A percentile compares a stretch with the other conserved stretches of the same genome.
Conservation (phyloP, 148 eudicot genomes). For the Persicaria tinctoria region DNA sequence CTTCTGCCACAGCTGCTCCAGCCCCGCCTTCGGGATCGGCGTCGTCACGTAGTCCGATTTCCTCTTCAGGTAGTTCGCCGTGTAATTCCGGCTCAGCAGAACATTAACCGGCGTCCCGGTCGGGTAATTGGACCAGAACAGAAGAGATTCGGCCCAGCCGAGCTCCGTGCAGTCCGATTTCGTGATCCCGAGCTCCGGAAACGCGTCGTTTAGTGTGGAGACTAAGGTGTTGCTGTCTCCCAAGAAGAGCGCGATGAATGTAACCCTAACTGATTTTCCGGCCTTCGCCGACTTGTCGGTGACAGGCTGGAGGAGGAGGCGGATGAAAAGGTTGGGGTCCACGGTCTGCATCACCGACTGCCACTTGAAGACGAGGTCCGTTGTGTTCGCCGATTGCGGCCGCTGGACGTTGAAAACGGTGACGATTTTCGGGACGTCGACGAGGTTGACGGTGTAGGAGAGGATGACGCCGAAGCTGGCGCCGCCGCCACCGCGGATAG, state of each 20-base stretch:
- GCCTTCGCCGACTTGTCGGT: conserved; percentile 12
- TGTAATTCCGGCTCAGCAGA: conserved; percentile 22
- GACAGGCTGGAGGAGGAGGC: conserved; percentile 31
- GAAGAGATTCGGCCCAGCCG: conserved; percentile 35
- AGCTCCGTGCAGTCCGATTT: conserved; percentile 34
- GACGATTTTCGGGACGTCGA: conserved; percentile 24
- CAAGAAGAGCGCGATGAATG: conserved; percentile 29
- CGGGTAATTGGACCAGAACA: conserved; percentile 29
- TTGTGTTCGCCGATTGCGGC: conserved; percentile 15
- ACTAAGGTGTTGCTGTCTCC: conserved; percentile 24
- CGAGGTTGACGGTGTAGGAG: conserved; percentile 20
- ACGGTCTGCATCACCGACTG: conserved; percentile 29
- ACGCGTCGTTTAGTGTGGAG: conserved; percentile 14
- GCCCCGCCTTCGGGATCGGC: conserved; percentile 31
- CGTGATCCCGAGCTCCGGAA: conserved; percentile 38
- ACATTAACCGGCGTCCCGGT: conserved; percentile 10
- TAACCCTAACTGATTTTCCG: conserved; percentile 18
- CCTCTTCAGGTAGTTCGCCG: conserved; percentile 22
- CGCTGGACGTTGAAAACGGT: conserved; percentile 24
- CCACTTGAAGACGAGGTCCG: conserved; percentile 31
- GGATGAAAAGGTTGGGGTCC: conserved; percentile 32
- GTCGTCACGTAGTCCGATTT: conserved; percentile 41
- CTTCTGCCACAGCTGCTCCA: conserved; percentile 30
- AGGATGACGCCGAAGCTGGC: conserved; percentile 37
- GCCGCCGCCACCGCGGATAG: conserved; percentile 31